phyloP scores from a whole-genome alignment of 1,139 yeast genomes.

The Hemisphaericaspora subhashii region DNA sequence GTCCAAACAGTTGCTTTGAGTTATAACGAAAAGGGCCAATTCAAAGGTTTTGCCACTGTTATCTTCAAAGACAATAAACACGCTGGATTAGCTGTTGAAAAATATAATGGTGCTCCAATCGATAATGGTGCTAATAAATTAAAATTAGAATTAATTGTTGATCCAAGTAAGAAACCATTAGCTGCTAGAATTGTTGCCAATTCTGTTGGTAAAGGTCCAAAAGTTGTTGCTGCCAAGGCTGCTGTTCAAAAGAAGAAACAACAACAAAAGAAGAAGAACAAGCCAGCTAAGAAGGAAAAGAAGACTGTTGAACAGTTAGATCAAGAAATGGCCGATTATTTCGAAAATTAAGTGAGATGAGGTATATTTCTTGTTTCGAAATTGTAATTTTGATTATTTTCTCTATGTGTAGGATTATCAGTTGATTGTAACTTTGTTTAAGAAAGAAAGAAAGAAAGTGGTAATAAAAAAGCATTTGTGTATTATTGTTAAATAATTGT shows the following conservation, averaged over 20 bases:
- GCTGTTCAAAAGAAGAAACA: conserved; percentile 22
- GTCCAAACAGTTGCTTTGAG: conserved; percentile 69
- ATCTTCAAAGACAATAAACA: conserved; percentile 66
- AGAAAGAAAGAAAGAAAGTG: too few relatives aligned
- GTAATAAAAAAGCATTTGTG: background rate
- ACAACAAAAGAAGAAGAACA: conserved; percentile 28
- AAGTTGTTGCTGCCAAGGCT: conserved; percentile 27
- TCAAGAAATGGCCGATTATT: conserved; percentile 90
- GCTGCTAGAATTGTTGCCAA: conserved; percentile 59
- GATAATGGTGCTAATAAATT: conserved; percentile 82
- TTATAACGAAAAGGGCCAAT: conserved; percentile 86
- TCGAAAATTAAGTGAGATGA: conserved; percentile 29
- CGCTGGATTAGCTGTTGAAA: conserved; percentile 74
- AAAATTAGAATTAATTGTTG: conserved; percentile 82
- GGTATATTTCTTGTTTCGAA: too few relatives aligned
- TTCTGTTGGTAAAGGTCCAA: conserved; percentile 24
- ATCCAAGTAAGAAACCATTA: conserved; percentile 78
- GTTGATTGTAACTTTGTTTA: too few relatives aligned
- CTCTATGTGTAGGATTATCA: background rate
- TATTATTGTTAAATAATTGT: too few relatives aligned
- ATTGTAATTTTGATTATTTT: too few relatives aligned
- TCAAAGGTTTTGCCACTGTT: conserved; percentile 89
- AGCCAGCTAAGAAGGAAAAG: conserved; percentile 52
- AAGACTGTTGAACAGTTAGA: conserved; percentile 89
- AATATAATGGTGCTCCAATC: conserved; percentile 90